A percentile compares a stretch with the other conserved stretches of the same genome.
These are phyloP conservation scores for Pulveroboletus frians DNA, from an alignment of 768 basidiomycete genomes.

Conservation along the genomic window DNA sequence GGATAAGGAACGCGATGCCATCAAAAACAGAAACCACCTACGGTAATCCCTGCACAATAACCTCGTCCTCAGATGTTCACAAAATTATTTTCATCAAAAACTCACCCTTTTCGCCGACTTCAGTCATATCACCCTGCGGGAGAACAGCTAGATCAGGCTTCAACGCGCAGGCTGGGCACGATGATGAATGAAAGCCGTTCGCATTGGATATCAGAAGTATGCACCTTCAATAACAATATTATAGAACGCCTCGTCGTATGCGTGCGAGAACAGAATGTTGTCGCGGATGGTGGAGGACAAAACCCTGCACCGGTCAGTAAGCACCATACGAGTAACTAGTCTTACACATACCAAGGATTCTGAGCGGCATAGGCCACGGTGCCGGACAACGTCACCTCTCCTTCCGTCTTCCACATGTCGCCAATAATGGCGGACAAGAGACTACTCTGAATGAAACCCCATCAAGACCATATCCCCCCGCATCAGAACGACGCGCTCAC, in stretches of 20 bases:
- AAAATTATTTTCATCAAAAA: neutral
- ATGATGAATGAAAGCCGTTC: neutral
- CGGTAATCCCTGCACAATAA: constrained; percentile 46
- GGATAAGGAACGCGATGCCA: constrained; percentile 13
- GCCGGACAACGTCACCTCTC: constrained; percentile 64
- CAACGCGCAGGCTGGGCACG: constrained; percentile 69
- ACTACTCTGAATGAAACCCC: constrained; percentile 46
- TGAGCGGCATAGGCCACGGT: constrained; percentile 81
- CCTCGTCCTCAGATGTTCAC: neutral
- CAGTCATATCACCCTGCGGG: constrained; percentile 76
- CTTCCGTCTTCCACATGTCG: constrained; percentile 76
- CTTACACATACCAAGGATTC: constrained; percentile 63
- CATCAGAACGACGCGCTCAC: constrained; percentile 29
- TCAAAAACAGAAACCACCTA: constrained; percentile 27
- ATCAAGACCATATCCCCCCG: neutral
- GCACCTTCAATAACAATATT: constrained; percentile 74
- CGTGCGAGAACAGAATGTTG: constrained; percentile 89
- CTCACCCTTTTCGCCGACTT: constrained; percentile 80
- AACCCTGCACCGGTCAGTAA: constrained; percentile 45
- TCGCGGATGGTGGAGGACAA: constrained; percentile 81
- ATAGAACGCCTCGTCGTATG: constrained; percentile 83
- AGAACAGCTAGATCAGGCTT: constrained; percentile 74
- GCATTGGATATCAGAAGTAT: neutral
- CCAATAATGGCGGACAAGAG: constrained; percentile 78
- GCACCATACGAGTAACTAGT: neutral